Percentiles rank a stretch among this genome's conserved stretches.
phyloP scores from a whole-genome alignment of 2,329 filamentous ascomycete species.

The Pyrenophora seminiperda region DNA sequence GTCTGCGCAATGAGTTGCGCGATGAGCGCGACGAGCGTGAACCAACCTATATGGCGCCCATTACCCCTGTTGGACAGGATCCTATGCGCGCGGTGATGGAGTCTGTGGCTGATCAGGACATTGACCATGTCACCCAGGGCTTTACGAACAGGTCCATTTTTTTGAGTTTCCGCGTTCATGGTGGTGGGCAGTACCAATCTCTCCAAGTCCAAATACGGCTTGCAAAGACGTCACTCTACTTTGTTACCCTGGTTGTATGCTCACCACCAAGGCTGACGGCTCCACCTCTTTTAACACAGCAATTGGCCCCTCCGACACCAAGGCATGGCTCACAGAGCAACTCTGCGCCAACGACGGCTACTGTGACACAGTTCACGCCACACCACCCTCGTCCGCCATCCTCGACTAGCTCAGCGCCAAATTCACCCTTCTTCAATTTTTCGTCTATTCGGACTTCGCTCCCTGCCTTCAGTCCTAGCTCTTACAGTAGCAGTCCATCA shows the following conservation, averaged over 20 bases:
- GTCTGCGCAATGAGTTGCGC: conserved; percentile 52
- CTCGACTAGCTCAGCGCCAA: conserved; percentile 42
- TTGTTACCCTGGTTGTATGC: conserved; percentile 51
- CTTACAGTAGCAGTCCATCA: conserved; percentile 42
- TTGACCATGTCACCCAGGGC: conserved; percentile 52
- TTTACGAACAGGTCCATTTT: conserved; percentile 50
- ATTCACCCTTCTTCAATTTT: conserved; percentile 45
- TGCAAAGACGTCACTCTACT: conserved; percentile 54
- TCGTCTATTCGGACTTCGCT: conserved; percentile 43
- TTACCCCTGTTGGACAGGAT: conserved; percentile 52
- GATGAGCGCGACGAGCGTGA: conserved; percentile 55
- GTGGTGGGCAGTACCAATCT: conserved; percentile 41
- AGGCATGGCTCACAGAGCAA: conserved; percentile 34
- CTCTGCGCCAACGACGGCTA: conserved; percentile 35
- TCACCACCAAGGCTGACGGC: conserved; percentile 30
- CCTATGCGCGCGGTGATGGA: conserved; percentile 50
- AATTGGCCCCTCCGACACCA: conserved; percentile 41
- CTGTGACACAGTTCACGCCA: conserved; percentile 35
- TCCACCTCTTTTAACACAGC: conserved; percentile 43
- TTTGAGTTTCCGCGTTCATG: conserved; percentile 47
- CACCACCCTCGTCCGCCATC: conserved; percentile 36
- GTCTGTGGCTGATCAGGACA: conserved; percentile 49
- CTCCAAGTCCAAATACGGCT: conserved; percentile 44
- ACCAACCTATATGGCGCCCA: conserved; percentile 57
- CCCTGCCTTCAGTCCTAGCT: conserved; percentile 41